Conservation (phyloP, 176 grass and related monocot species). For the Areca catechu region DNA sequence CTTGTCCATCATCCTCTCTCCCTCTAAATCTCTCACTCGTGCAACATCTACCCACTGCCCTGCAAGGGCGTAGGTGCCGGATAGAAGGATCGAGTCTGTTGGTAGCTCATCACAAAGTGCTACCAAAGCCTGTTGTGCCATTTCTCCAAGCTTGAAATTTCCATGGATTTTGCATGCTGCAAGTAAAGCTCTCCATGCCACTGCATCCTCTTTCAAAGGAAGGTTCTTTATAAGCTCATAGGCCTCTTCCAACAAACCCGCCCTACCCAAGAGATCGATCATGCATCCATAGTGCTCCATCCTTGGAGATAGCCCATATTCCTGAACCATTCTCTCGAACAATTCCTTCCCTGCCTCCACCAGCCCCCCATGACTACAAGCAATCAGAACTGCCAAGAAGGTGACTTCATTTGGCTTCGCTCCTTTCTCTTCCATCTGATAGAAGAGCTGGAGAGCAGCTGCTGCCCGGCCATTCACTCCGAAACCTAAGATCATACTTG, state of each 20-base stretch:
- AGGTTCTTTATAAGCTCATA: slow-evolving; percentile 17
- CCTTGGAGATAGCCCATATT: neutral
- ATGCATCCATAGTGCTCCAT: slow-evolving; percentile 20
- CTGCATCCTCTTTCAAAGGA: slow-evolving; percentile 23
- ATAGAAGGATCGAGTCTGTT: slow-evolving; percentile 47
- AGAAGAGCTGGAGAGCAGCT: slow-evolving; percentile 12
- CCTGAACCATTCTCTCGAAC: slow-evolving; percentile 16
- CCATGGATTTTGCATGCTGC: slow-evolving; percentile 54
- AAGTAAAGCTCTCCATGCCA: slow-evolving; percentile 46
- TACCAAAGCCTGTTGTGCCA: slow-evolving; percentile 18
- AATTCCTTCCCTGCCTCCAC: slow-evolving; percentile 11
- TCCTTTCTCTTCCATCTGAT: slow-evolving; percentile 8
- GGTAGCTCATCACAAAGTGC: slow-evolving; percentile 33
- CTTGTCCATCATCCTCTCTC: slow-evolving; percentile 16
- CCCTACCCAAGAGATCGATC: slow-evolving; percentile 16
- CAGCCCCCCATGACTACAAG: slow-evolving; percentile 17
- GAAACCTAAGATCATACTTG: slow-evolving; percentile 15
- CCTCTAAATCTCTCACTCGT: slow-evolving; percentile 19
- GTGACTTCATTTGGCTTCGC: slow-evolving; percentile 15
- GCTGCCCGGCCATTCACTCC: slow-evolving; percentile 13
- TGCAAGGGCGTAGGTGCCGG: slow-evolving; percentile 33
- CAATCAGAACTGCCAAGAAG: slow-evolving; percentile 15
- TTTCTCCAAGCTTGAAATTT: slow-evolving; percentile 31
- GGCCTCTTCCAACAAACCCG: slow-evolving; percentile 16
- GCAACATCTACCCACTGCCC: slow-evolving; percentile 34